phyloP scores from a whole-genome alignment of 2,329 filamentous ascomycete genomes.

The Verticillium isaacii region DNA sequence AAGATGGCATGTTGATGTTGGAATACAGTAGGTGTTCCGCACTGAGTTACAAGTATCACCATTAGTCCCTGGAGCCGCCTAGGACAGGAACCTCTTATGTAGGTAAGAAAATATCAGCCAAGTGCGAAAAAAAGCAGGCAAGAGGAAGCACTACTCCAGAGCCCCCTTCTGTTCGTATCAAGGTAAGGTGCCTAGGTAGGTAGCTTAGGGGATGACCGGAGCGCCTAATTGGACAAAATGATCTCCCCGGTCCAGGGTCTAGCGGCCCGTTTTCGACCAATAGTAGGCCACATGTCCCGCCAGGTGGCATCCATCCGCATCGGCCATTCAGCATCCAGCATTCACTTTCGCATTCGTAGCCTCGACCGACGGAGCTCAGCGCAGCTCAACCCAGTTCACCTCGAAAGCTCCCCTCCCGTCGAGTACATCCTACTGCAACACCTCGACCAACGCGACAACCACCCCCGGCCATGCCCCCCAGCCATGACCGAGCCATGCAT shows the following conservation, averaged over 20 bases:
- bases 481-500: conserved; percentile 12
- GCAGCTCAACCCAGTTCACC: too few relatives aligned
- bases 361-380: background rate
- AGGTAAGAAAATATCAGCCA: too few relatives aligned
- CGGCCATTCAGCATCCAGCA: background rate
- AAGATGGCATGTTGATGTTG: too few relatives aligned
- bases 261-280: background rate
- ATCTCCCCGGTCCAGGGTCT: background rate
- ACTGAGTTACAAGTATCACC: too few relatives aligned
- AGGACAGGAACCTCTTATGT: too few relatives aligned
- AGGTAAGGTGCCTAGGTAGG: too few relatives aligned
- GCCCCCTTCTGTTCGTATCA: too few relatives aligned
- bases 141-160: too few relatives aligned
- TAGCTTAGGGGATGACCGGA: too few relatives aligned
- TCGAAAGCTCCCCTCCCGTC: background rate
- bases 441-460: conserved; percentile 3
- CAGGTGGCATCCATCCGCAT: conserved; percentile 17
- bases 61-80: too few relatives aligned
- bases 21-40: too few relatives aligned
- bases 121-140: too few relatives aligned
- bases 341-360: conserved; percentile 3
- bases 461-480: conserved; percentile 1
- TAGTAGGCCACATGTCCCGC: conserved; percentile 5
- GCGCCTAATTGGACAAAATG: background rate
- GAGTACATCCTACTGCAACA: background rate